Conservation (phyloP, 306 rosid species). For the Luffa aegyptiaca region DNA sequence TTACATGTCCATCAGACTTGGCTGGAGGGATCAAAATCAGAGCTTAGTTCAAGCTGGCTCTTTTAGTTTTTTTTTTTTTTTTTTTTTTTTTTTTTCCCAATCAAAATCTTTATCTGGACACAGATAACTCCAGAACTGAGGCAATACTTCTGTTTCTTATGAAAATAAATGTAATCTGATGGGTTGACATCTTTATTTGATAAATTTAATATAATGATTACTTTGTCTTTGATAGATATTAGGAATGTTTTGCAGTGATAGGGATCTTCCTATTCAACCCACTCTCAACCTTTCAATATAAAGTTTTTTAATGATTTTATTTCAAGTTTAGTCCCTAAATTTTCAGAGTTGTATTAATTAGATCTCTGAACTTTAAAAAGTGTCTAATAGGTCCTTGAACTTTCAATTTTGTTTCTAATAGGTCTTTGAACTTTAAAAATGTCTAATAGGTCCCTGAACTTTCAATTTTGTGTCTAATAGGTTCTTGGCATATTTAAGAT, state of each 20-base stretch:
- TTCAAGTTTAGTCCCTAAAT: too few relatives aligned
- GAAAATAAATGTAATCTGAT: constrained; percentile 6
- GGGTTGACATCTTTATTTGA: not conserved
- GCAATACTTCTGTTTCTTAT: not conserved
- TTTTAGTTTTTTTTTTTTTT: constrained; percentile 9
- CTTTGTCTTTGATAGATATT: not conserved
- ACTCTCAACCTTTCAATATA: too few relatives aligned
- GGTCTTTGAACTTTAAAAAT: too few relatives aligned
- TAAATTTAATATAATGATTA: not conserved
- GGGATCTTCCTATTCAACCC: not conserved
- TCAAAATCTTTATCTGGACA: constrained; percentile 2
- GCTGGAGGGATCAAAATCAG: constrained; percentile 21
- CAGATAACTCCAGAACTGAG: not conserved
- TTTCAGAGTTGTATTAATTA: too few relatives aligned
- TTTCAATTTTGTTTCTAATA: too few relatives aligned
- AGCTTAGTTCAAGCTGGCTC: constrained; percentile 24
- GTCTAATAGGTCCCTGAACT: too few relatives aligned
- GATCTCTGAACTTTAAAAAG: too few relatives aligned
- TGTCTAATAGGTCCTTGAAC: too few relatives aligned
- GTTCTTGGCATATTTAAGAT: too few relatives aligned
- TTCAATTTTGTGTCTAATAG: too few relatives aligned
- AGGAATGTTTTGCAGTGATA: not conserved
- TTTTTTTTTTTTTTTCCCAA: not conserved
- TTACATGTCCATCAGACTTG: constrained; percentile 57
- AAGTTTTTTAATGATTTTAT: too few relatives aligned